These are phyloP conservation scores for Fusarium hainanense DNA, from an alignment of 2,329 filamentous ascomycete species.

Conservation along the genomic window DNA sequence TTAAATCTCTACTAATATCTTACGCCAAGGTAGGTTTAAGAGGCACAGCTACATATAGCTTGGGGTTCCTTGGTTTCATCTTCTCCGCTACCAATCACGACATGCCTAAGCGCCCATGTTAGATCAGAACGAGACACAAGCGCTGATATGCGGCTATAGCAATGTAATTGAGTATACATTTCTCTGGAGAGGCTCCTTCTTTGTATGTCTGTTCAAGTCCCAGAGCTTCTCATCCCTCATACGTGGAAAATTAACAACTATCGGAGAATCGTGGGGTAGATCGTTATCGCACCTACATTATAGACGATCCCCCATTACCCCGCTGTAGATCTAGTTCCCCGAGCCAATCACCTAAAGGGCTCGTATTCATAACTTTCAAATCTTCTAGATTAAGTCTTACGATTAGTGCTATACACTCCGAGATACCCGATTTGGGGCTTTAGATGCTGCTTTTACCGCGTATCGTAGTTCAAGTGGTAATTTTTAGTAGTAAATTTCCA, in stretches of 20 bases:
- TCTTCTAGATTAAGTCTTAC: not conserved
- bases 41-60: too few relatives aligned
- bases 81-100: too few relatives aligned
- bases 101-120: too few relatives aligned
- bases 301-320: not conserved
- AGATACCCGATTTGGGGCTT: not conserved
- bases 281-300: not conserved
- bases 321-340: not conserved
- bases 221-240: not conserved
- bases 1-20: too few relatives aligned
- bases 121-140: too few relatives aligned
- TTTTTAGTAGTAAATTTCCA: not conserved
- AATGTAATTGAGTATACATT: too few relatives aligned
- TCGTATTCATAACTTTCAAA: fast-evolving
- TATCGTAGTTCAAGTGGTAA: fast-evolving
- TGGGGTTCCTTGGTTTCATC: too few relatives aligned
- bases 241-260: not conserved
- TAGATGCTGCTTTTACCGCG: not conserved
- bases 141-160: too few relatives aligned
- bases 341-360: not conserved
- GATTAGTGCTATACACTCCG: not conserved
- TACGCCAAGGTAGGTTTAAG: too few relatives aligned
- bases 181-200: not conserved
- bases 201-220: not conserved
- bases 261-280: not conserved